Evolutionary conservation across 116 monocot genomes (phyloP).

Genomic region (Papilionanthe hybrid): DNA sequence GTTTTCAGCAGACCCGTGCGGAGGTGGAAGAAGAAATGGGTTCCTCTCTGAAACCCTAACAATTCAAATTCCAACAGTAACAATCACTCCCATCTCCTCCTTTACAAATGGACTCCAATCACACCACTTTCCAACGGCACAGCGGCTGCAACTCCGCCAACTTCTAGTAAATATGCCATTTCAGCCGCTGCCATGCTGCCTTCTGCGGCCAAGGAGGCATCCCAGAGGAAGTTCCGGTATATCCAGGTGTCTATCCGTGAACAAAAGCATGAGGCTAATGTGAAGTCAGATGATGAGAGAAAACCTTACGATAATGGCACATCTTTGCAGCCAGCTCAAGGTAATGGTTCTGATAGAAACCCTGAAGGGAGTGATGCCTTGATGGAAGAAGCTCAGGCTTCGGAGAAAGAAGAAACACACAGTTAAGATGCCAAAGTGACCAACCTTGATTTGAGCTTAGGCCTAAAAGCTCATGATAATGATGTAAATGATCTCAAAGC

Average conservation of each 20-base stretch:
- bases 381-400: slow-evolving; percentile 45
- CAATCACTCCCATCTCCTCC: slow-evolving; percentile 46
- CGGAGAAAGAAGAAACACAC: slow-evolving; percentile 17
- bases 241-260: slow-evolving; percentile 55
- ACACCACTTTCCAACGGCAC: slow-evolving; percentile 13
- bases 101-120: slow-evolving; percentile 81
- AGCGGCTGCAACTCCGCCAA: not conserved
- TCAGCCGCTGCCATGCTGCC: not conserved
- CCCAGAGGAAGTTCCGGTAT: slow-evolving; percentile 62
- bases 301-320: slow-evolving; percentile 31
- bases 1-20: slow-evolving; percentile 47
- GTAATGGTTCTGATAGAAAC: slow-evolving; percentile 34
- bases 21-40: slow-evolving; percentile 79
- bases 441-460: slow-evolving; percentile 54
- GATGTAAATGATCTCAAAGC: slow-evolving; percentile 20
- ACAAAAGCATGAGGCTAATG: slow-evolving; percentile 39
- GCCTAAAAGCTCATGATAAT: slow-evolving; percentile 40
- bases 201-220: slow-evolving; percentile 31
- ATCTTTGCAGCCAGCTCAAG: slow-evolving; percentile 11
- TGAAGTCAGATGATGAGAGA: slow-evolving; percentile 43
- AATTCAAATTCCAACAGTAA: slow-evolving; percentile 16
- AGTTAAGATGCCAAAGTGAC: slow-evolving; percentile 33
- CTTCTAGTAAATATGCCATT: not conserved
- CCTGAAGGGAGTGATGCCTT: slow-evolving; percentile 37
- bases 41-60: slow-evolving; percentile 49